Base-by-base conservation (phyloP, 2,329 filamentous ascomycete genomes). In the Clonostachys byssicola region DNA sequence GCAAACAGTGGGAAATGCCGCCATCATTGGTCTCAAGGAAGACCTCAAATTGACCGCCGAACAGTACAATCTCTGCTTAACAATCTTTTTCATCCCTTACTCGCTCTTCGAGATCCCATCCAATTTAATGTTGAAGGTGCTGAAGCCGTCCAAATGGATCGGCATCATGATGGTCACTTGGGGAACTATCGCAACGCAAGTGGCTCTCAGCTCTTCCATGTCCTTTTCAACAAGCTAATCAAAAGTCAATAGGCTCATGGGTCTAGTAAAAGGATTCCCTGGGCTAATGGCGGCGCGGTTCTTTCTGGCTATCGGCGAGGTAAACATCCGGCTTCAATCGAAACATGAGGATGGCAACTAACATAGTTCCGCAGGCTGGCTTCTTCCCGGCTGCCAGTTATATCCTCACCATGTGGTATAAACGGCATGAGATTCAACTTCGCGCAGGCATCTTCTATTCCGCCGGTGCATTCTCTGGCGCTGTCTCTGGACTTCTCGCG, bases 11-110 rank as follows among this genome's bases (percentile, higher is more conserved):
- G 87, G 86, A 16, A 83, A 80, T 30, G 86, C 87, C 1, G 81
- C 77, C 2, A 76, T 91, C 12, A 89, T 91, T 59, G 87, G 87
- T 52, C 89, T 91, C 86, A 88, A 85, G 1, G 68, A 70, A 5
- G 86, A 90, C 58, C 74, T 91, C 5, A 51, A 69, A 2, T 76
- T 91, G 69, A 74, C 72, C 1, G 64, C 73, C 12, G 69, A 71
- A 14, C 72, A 46, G 36, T 46, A 40, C 17, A 46, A 40, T 30
- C 34, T 46, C 13, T 40, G 34, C 16, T 33, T 46, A 16, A 40
- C 35, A 9, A 58, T 80, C 45, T 84, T 85, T 62, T 85, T 83
- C 56, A 71, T 85, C 53, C 74, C 75, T 6, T 86, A 85, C 57
- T 81, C 85, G 12, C 39, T 57, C 18, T 53, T 52, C 40, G 63